phyloP scores from a whole-genome alignment of 352 stramenopile species.

The Phytopythium delawarense region DNA sequence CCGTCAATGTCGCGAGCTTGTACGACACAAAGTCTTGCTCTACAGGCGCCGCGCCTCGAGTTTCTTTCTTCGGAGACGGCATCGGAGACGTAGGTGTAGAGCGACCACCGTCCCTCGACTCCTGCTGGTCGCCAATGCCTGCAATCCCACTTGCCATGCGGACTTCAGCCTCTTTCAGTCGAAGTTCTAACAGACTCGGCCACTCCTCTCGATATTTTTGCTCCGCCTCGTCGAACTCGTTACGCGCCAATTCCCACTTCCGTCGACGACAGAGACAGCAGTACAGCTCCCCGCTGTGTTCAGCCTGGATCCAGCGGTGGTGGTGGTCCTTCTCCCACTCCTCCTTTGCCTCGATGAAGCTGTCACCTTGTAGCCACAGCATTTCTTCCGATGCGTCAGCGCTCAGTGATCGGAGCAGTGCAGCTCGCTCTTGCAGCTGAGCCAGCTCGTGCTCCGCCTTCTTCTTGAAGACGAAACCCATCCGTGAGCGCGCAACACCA shows the following conservation, averaged over 20 bases:
- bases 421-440: constrained; percentile 32
- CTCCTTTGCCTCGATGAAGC: constrained; percentile 31
- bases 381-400: constrained; percentile 14
- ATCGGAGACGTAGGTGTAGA: not conserved
- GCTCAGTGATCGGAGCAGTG: constrained; percentile 22
- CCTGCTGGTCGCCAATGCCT: constrained; percentile 7
- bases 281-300: constrained; percentile 24
- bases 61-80: not conserved
- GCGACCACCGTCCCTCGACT: not conserved
- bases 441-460: constrained; percentile 52
- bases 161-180: constrained; percentile 49
- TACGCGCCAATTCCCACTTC: constrained; percentile 56
- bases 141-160: constrained; percentile 4
- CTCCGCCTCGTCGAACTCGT: constrained; percentile 42
- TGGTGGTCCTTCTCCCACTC: constrained; percentile 72
- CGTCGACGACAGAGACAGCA: constrained; percentile 59
- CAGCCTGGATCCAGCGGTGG: constrained; percentile 50
- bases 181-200: constrained; percentile 21
- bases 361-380: constrained; percentile 15
- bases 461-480: constrained; percentile 54
- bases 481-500: constrained; percentile 17
- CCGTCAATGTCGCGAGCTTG: not conserved
- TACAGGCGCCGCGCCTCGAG: not conserved
- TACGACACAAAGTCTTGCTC: not conserved
- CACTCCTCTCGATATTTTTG: constrained; percentile 37